Base-by-base conservation (phyloP, 805 yeast species). In the Candida ortonii region DNA sequence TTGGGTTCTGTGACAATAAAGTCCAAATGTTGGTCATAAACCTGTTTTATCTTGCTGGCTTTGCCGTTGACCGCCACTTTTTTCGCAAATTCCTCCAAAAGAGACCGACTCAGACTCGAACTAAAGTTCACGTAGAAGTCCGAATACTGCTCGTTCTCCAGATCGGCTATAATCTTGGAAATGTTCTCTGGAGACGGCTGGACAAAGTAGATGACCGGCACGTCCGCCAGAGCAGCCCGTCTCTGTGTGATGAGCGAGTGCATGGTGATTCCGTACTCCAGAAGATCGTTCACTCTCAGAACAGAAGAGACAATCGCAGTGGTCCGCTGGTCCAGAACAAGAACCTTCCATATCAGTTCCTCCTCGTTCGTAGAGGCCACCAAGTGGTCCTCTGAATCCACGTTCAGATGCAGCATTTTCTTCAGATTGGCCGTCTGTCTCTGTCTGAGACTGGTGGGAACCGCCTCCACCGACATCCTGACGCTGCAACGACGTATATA, bases 1-100 rank as follows among this genome's bases (percentile, higher is more conserved):
- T 86, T 84, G 15, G 96, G 95, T 57, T 93, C 99, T 1, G 96
- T 84, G 15, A 90, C 97, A 7, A 87, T 69, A 55, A 86, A 93
- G 61, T 90, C 89, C 43, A 90, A 67, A 61, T 89, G 93, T 61
- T 93, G 98, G 60, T 93, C 99, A 61, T 69, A 93, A 5, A 93
- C 95, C 59, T 90, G 97, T 44, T 81, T 75, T 37, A 93, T 82
- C 49, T 76, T 76, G 41, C 67, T 69, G 2, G 90, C 72, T 45
- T 81, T 81, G 1, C 88, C 88, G 11, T 78, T 68, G 30, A 76
- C 48, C 0, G 95, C 83, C 17, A 87, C 90, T 33, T 80, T 71
- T 46, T 82, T 80, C 14, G 97, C 97, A 55, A 93, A 79, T 27
- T 83, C 88, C 59, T 93, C 99, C 35, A 93, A 70, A 24, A 88